phyloP scores from a whole-genome alignment of 228 moss, liverwort and hornwort species.

The Sphagnum magellanicum region DNA sequence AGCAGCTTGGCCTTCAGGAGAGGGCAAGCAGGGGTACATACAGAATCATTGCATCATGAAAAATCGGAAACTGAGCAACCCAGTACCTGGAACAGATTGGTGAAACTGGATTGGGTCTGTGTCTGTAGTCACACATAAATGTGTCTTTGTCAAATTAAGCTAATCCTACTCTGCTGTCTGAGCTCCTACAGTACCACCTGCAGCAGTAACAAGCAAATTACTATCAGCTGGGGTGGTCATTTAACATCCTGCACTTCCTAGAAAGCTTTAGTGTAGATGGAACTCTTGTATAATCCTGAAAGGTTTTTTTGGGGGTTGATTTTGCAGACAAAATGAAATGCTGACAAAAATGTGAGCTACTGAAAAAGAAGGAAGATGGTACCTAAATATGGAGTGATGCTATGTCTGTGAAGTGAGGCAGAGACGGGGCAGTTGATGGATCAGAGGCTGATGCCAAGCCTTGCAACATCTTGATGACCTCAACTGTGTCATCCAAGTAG shows the following conservation, averaged over 20 bases:
- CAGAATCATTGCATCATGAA: too few relatives aligned
- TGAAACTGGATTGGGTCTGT: background rate
- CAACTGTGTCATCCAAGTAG: slow-evolving; percentile 89
- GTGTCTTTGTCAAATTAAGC: slow-evolving; percentile 19
- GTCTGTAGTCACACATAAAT: slow-evolving; percentile 9
- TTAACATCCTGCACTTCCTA: too few relatives aligned
- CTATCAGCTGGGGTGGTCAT: background rate
- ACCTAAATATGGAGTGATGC: slow-evolving; percentile 58
- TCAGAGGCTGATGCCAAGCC: slow-evolving; percentile 77
- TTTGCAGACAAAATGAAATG: background rate
- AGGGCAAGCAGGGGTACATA: background rate
- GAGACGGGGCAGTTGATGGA: slow-evolving; percentile 54
- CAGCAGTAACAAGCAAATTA: slow-evolving; percentile 8
- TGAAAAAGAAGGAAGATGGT: background rate
- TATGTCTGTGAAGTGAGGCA: slow-evolving; percentile 40
- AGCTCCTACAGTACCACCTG: slow-evolving; percentile 34
- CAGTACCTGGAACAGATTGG: slow-evolving; percentile 35
- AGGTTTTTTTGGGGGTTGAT: too few relatives aligned
- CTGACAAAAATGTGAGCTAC: background rate
- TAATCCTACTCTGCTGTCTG: slow-evolving; percentile 27
- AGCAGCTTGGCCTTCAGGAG: background rate
- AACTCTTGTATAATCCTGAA: background rate
- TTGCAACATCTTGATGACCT: slow-evolving; percentile 91
- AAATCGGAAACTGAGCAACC: background rate
- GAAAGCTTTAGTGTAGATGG: too few relatives aligned